Conservation (phyloP, 1,139 yeast genomes). For the Pichia sp. region DNA sequence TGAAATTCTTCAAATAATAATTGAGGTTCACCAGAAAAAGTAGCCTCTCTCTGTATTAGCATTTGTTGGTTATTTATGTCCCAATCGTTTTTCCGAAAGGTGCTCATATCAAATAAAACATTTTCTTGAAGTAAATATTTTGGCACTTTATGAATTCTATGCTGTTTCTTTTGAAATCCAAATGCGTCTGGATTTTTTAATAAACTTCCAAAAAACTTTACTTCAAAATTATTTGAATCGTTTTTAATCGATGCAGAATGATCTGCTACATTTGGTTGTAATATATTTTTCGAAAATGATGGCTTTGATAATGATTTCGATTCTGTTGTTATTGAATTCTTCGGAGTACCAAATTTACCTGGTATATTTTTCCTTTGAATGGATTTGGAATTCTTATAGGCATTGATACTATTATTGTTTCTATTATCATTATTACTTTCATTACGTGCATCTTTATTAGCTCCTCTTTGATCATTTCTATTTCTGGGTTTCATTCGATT, state of each 20-base stretch:
- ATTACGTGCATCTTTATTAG: neutral
- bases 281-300: neutral
- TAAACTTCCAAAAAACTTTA: conserved; percentile 27
- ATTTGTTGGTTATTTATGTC: conserved; percentile 48
- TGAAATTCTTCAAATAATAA: conserved; percentile 56
- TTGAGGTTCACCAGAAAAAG: conserved; percentile 37
- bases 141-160: conserved; percentile 20
- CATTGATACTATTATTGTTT: neutral
- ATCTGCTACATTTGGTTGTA: neutral
- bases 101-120: conserved; percentile 25
- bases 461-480: neutral
- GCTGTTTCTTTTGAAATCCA: conserved; percentile 24
- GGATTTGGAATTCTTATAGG: neutral
- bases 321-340: neutral
- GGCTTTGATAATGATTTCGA: neutral
- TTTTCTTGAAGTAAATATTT: conserved; percentile 28
- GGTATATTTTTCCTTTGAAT: neutral
- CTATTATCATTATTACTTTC: neutral
- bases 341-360: too few relatives aligned
- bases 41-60: conserved; percentile 39
- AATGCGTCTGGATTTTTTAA: conserved; percentile 21
- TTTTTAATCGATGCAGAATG: neutral
- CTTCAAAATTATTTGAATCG: conserved; percentile 17
- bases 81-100: conserved; percentile 41
- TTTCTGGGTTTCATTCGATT: neutral